A percentile compares a stretch with the other conserved stretches of the same genome.
Conservation (phyloP, 2,329 filamentous ascomycete genomes). For the Acrocalymma vagum region DNA sequence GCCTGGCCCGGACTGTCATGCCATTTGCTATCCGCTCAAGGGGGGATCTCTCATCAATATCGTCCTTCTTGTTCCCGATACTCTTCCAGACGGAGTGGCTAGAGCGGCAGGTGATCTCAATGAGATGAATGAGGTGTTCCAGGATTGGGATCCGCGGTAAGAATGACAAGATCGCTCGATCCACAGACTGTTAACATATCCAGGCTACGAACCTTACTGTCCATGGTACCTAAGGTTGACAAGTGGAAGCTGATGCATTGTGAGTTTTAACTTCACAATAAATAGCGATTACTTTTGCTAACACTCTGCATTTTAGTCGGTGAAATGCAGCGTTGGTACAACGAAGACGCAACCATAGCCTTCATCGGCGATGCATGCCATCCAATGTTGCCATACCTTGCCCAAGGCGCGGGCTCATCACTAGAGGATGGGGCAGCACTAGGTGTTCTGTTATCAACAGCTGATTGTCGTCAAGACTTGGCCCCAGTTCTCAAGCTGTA, state of each 20-base stretch:
- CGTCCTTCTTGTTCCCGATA: conserved; percentile 69
- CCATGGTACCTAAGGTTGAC: conserved; percentile 62
- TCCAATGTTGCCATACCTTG: conserved; percentile 35
- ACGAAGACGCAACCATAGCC: conserved; percentile 29
- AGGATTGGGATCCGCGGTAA: conserved; percentile 69
- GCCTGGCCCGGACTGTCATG: conserved; percentile 67
- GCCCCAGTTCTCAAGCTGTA: conserved; percentile 52
- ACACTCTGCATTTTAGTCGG: no score
- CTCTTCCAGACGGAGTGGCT: conserved; percentile 61
- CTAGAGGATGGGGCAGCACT: conserved; percentile 73
- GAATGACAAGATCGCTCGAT: conserved; percentile 44
- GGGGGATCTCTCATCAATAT: conserved; percentile 68
- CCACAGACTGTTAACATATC: no score
- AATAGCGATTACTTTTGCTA: no score
- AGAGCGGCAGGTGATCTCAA: conserved; percentile 61
- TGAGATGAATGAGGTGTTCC: conserved; percentile 67
- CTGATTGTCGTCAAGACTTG: conserved; percentile 24
- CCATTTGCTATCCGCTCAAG: conserved; percentile 67
- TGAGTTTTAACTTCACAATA: no score
- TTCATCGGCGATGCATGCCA: conserved; percentile 37
- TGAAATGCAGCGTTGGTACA: no score
- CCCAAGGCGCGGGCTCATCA: conserved; percentile 66
- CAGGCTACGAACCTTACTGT: conserved; percentile 50
- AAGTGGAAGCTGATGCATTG: conserved; percentile 73
- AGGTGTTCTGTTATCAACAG: conserved; percentile 58